phyloP scores from a whole-genome alignment of 345 rosid species.

The Aquilaria sinensis region DNA sequence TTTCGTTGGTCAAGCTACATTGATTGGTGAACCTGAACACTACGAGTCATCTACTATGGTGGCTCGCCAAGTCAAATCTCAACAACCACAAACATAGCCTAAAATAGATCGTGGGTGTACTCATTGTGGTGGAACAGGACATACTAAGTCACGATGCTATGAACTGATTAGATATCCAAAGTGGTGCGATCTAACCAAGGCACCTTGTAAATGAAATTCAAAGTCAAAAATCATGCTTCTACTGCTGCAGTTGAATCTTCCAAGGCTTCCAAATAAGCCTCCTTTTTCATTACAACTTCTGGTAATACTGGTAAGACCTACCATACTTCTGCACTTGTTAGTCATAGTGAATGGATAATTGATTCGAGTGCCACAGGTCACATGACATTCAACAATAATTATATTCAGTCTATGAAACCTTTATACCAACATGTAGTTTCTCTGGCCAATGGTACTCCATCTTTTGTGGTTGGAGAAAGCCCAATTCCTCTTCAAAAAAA shows the following conservation, averaged over 20 bases:
- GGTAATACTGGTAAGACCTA: neutral
- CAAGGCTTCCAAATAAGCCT: too few relatives aligned
- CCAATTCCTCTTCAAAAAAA: neutral
- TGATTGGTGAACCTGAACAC: neutral
- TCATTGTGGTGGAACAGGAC: neutral
- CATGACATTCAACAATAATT: constrained; percentile 3
- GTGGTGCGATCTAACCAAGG: neutral
- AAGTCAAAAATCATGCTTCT: neutral
- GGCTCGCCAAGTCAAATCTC: too few relatives aligned
- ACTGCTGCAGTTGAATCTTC: neutral
- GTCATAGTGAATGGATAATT: constrained; percentile 12
- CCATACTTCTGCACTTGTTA: neutral
- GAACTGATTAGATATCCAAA: constrained; percentile 2
- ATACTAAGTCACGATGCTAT: neutral
- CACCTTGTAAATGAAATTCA: neutral
- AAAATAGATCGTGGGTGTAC: too few relatives aligned
- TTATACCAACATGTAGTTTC: too few relatives aligned
- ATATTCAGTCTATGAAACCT: neutral
- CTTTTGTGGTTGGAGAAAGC: neutral
- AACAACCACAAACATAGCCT: neutral
- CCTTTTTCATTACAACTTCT: neutral
- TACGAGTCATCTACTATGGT: too few relatives aligned
- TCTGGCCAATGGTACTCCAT: neutral
- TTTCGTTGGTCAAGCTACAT: neutral
- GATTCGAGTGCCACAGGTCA: constrained; percentile 5